phyloP scores from a whole-genome alignment of 306 rosid genomes.

The Vicia faba region DNA sequence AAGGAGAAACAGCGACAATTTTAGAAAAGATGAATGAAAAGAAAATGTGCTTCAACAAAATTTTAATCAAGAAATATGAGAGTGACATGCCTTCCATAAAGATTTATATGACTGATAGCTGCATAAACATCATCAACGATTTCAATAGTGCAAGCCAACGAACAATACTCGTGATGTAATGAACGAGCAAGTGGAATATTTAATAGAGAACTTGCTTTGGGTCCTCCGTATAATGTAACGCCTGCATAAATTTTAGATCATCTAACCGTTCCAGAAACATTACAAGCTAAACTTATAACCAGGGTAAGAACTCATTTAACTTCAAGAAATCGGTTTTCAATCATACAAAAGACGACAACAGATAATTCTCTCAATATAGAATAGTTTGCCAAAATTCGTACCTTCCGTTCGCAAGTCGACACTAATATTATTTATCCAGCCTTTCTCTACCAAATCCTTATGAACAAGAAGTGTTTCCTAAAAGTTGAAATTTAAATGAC shows the following conservation, averaged over 20 bases:
- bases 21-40: constrained; percentile 32
- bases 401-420: constrained; percentile 78
- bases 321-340: neutral
- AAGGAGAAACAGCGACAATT: constrained; percentile 25
- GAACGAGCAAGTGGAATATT: constrained; percentile 68
- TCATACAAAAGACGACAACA: neutral
- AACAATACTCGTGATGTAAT: constrained; percentile 86
- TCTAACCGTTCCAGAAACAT: constrained; percentile 28
- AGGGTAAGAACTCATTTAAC: neutral
- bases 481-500: constrained; percentile 38
- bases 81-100: constrained; percentile 79
- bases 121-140: constrained; percentile 77
- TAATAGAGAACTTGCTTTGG: constrained; percentile 67
- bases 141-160: constrained; percentile 89
- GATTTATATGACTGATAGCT: constrained; percentile 84
- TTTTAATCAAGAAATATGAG: constrained; percentile 33
- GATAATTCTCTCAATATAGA: constrained; percentile 3
- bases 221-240: constrained; percentile 83
- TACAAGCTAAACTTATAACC: neutral
- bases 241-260: constrained; percentile 52
- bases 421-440: constrained; percentile 59
- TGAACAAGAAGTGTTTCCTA: constrained; percentile 99
- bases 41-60: constrained; percentile 30
- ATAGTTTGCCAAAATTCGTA: constrained; percentile 38
- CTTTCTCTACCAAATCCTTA: constrained; percentile 57